These are phyloP conservation scores for Andrographis paniculata DNA, from an alignment of 305 asterid species.

Conservation along the genomic window DNA sequence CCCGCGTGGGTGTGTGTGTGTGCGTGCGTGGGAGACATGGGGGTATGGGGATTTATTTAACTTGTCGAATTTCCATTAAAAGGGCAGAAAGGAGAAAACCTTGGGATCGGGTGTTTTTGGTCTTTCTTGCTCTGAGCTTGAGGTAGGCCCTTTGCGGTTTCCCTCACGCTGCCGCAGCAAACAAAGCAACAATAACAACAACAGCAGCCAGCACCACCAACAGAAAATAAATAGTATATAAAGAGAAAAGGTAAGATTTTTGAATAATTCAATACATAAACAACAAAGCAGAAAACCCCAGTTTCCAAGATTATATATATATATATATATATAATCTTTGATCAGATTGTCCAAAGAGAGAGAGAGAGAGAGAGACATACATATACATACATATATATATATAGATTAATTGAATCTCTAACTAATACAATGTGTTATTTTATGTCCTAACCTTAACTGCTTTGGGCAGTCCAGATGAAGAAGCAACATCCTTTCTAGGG, in stretches of 20 bases:
- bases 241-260: too few relatives aligned
- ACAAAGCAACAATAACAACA: not conserved
- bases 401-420: too few relatives aligned
- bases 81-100: not conserved
- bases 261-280: not conserved
- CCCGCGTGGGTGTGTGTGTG: not conserved
- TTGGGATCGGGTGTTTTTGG: slow-evolving; percentile 17
- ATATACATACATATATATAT: too few relatives aligned
- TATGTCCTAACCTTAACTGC: slow-evolving; percentile 60
- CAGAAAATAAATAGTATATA: too few relatives aligned
- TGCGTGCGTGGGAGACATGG: not conserved
- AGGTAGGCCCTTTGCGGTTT: slow-evolving; percentile 11
- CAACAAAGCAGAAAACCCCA: not conserved
- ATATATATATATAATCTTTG: too few relatives aligned
- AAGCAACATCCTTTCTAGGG: slow-evolving; percentile 43
- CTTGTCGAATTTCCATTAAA: not conserved
- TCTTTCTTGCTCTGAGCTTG: slow-evolving; percentile 12
- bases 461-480: slow-evolving; percentile 50
- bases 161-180: slow-evolving; percentile 8
- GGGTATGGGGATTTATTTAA: not conserved
- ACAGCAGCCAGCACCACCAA: too few relatives aligned
- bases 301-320: not conserved
- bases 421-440: slow-evolving; percentile 27
- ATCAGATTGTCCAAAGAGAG: too few relatives aligned
- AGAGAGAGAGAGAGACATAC: too few relatives aligned